phyloP scores from a whole-genome alignment of 495 filamentous ascomycete species.

The Aspergillus saccharolyticus region DNA sequence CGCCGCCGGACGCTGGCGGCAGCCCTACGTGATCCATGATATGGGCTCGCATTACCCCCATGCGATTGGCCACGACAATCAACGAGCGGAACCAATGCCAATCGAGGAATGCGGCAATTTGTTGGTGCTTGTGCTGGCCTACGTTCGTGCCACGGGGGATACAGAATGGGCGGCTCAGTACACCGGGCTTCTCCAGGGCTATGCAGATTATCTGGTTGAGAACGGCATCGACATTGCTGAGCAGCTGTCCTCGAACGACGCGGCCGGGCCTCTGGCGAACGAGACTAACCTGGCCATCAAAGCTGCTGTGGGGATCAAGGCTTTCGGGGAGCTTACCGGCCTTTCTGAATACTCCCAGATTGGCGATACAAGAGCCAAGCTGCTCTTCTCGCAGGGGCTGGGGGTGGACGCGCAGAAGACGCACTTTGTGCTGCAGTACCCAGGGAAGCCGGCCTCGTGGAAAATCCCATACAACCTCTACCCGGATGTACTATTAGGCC shows the following conservation, averaged over 20 bases:
- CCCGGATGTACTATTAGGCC: constrained; percentile 40
- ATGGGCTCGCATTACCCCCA: constrained; percentile 44
- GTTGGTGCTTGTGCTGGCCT: constrained; percentile 40
- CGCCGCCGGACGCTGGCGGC: constrained; percentile 37
- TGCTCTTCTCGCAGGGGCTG: constrained; percentile 35
- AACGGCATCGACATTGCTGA: constrained; percentile 43
- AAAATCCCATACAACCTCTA: constrained; percentile 44
- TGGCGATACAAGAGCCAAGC: constrained; percentile 34
- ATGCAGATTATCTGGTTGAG: constrained; percentile 49
- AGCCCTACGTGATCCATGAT: constrained; percentile 44
- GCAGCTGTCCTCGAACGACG: constrained; percentile 55
- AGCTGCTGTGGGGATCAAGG: constrained; percentile 49
- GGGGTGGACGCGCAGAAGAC: constrained; percentile 33
- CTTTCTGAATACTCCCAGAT: constrained; percentile 34
- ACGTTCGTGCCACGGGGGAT: constrained; percentile 40
- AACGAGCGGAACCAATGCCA: constrained; percentile 41
- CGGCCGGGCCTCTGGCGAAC: constrained; percentile 45
- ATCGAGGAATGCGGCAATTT: constrained; percentile 46
- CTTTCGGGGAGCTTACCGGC: constrained; percentile 41
- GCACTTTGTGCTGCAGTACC: constrained; percentile 44
- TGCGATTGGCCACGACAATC: constrained; percentile 45
- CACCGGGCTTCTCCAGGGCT: constrained; percentile 31
- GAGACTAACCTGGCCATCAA: constrained; percentile 56
- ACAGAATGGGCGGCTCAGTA: constrained; percentile 32
- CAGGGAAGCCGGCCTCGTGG: constrained; percentile 32